Percentiles rank a stretch among this genome's conserved stretches.
Evolutionary conservation across 2,329 filamentous ascomycete genomes (phyloP).

Genomic region (Xylaria sp.): DNA sequence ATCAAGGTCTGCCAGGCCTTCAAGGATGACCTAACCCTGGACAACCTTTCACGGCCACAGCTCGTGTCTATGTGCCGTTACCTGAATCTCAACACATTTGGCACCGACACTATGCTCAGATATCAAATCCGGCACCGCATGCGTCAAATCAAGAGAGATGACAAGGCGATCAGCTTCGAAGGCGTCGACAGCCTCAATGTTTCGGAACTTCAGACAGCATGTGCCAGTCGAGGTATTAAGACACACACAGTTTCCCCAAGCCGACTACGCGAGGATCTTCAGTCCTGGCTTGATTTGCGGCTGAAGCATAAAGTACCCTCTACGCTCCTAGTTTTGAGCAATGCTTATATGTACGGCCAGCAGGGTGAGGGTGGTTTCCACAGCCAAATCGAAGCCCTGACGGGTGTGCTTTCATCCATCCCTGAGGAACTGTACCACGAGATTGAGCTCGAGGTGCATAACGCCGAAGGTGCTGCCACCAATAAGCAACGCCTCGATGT

Average conservation of each 20-base stretch:
- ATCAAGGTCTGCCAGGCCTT: constrained; percentile 99
- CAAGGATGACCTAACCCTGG: constrained; percentile 94
- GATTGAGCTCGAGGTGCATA: constrained; percentile 97
- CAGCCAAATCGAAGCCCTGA: constrained; percentile 89
- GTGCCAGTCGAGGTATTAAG: constrained; percentile 87
- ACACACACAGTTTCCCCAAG: constrained; percentile 91
- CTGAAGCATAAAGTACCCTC: constrained; percentile 95
- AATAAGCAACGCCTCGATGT: constrained; percentile 99
- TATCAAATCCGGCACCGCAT: constrained; percentile 97
- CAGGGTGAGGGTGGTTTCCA: constrained; percentile 76
- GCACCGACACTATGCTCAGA: constrained; percentile 95
- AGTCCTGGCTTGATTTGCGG: constrained; percentile 92
- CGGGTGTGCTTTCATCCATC: constrained; percentile 90
- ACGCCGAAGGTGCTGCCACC: constrained; percentile 92
- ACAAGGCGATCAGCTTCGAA: constrained; percentile 91
- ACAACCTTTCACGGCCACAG: constrained; percentile 95
- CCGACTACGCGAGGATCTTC: constrained; percentile 84
- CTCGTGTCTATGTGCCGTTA: constrained; percentile 98
- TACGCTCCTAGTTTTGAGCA: constrained; percentile 92
- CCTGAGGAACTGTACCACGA: constrained; percentile 99
- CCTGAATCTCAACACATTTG: constrained; percentile 96
- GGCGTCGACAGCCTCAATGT: constrained; percentile 94
- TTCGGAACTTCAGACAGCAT: constrained; percentile 88
- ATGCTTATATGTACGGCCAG: constrained; percentile 95
- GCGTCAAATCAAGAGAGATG: constrained; percentile 98